Conservation (phyloP, 768 basidiomycete species). For the Cantharellus anzutake region DNA sequence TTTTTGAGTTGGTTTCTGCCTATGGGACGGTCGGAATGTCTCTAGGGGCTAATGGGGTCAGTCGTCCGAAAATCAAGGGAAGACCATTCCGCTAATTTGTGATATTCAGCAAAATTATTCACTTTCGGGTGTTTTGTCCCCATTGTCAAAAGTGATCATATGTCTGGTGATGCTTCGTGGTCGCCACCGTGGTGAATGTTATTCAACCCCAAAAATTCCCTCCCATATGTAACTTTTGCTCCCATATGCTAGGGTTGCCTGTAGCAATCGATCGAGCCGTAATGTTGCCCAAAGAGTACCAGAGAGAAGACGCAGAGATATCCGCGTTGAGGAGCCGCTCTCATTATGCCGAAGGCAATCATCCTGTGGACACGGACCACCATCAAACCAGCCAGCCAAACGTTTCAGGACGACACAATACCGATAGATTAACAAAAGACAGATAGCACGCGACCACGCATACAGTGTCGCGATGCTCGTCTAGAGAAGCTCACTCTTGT, state of each 20-base stretch:
- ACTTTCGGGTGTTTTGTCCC: slow-evolving; percentile 55
- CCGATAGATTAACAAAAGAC: too few species aligned
- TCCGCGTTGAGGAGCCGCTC: too few species aligned
- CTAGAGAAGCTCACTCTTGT: too few species aligned
- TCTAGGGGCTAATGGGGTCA: slow-evolving; percentile 65
- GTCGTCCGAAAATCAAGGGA: slow-evolving; percentile 11
- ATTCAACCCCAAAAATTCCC: slow-evolving; percentile 8
- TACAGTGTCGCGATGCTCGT: too few species aligned
- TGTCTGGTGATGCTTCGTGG: slow-evolving; percentile 87
- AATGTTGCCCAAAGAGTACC: slow-evolving; percentile 33
- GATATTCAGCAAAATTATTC: slow-evolving; percentile 55
- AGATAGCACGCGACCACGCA: too few species aligned
- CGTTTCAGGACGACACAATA: too few species aligned
- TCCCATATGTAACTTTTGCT: neutral
- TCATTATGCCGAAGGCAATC: too few species aligned
- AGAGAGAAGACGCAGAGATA: too few species aligned
- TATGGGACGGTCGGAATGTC: slow-evolving; percentile 83
- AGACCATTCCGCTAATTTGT: neutral
- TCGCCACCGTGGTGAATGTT: slow-evolving; percentile 48
- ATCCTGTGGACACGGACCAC: too few species aligned
- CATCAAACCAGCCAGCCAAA: too few species aligned
- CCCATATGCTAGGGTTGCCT: slow-evolving; percentile 24
- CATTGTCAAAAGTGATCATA: slow-evolving; percentile 75
- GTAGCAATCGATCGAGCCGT: slow-evolving; percentile 80
- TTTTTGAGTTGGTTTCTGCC: slow-evolving; percentile 76